Evolutionary conservation across 495 filamentous ascomycete genomes (phyloP).

Genomic region (Amniculicola lignicola): DNA sequence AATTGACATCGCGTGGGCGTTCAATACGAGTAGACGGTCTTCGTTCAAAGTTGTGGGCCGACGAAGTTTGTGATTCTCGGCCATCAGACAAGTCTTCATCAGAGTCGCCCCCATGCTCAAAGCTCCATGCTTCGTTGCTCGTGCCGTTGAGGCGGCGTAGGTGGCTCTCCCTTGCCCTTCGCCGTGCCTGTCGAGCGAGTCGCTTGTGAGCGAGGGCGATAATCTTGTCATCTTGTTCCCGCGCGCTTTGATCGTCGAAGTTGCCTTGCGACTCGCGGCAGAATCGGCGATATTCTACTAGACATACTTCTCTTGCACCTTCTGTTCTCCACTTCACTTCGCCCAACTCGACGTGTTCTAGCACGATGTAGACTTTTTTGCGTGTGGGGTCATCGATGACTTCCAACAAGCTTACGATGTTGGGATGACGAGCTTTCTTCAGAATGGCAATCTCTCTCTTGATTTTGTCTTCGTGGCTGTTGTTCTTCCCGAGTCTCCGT

Average conservation of each 20-base stretch:
- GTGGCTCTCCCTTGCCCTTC: constrained; percentile 24
- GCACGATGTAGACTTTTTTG: constrained; percentile 96
- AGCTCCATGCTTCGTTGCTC: constrained; percentile 59
- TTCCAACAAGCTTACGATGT: constrained; percentile 90
- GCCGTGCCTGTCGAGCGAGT: constrained; percentile 32
- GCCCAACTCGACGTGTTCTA: constrained; percentile 90
- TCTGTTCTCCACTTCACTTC: constrained; percentile 92
- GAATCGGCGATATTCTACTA: constrained; percentile 74
- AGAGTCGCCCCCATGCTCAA: constrained; percentile 72
- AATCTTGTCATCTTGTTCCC: constrained; percentile 60
- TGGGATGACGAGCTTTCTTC: constrained; percentile 94
- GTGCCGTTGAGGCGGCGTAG: constrained; percentile 2
- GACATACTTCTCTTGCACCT: constrained; percentile 72
- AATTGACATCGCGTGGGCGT: not conserved
- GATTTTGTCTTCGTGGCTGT: constrained; percentile 83
- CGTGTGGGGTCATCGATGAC: constrained; percentile 94
- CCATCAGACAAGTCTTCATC: constrained; percentile 45
- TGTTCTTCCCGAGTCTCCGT: constrained; percentile 75
- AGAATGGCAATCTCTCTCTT: constrained; percentile 96
- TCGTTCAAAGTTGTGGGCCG: not conserved
- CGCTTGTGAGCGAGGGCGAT: constrained; percentile 35
- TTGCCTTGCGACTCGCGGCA: constrained; percentile 64
- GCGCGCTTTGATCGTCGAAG: constrained; percentile 32
- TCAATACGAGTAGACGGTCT: constrained; percentile 3
- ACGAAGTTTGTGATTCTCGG: constrained; percentile 27